phyloP scores from a whole-genome alignment of 192 early-diverging fungal genomes.

The Coemansia sp. region DNA sequence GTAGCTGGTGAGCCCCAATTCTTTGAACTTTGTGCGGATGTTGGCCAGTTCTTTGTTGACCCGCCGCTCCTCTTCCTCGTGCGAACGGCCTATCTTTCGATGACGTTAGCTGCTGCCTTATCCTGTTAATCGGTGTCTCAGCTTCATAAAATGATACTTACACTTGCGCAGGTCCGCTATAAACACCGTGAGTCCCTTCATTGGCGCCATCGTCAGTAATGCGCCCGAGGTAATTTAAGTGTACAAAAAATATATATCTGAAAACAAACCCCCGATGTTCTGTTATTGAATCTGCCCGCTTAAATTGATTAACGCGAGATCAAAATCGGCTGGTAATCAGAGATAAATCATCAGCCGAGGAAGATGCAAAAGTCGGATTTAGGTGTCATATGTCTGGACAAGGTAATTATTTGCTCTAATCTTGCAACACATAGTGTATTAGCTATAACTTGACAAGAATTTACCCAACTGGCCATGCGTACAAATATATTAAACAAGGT shows the following conservation, averaged over 20 bases:
- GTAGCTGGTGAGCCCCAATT: constrained; percentile 89
- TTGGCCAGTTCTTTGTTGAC: constrained; percentile 99
- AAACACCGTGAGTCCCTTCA: constrained; percentile 93
- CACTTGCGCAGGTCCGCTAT: constrained; percentile 98
- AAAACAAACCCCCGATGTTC: neutral
- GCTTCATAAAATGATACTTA: constrained; percentile 47
- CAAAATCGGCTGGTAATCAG: too few relatives aligned
- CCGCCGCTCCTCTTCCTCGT: constrained; percentile 96
- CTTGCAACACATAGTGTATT: too few relatives aligned
- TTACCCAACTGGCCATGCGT: too few relatives aligned
- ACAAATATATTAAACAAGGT: too few relatives aligned
- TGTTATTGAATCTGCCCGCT: neutral
- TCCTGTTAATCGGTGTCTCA: too few relatives aligned
- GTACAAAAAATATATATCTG: neutral
- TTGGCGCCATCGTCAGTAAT: constrained; percentile 52
- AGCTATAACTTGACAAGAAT: too few relatives aligned
- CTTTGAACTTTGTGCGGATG: constrained; percentile 97
- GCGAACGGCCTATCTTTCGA: constrained; percentile 73
- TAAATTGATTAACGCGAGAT: too few relatives aligned
- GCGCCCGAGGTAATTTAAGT: neutral
- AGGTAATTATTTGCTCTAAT: too few relatives aligned
- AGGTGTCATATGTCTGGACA: too few relatives aligned
- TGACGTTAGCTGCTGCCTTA: too few relatives aligned
- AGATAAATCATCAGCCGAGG: too few relatives aligned
- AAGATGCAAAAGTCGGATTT: too few relatives aligned